phyloP scores from a whole-genome alignment of 169 alveolate species.

The Plasmodium vivax region DNA sequence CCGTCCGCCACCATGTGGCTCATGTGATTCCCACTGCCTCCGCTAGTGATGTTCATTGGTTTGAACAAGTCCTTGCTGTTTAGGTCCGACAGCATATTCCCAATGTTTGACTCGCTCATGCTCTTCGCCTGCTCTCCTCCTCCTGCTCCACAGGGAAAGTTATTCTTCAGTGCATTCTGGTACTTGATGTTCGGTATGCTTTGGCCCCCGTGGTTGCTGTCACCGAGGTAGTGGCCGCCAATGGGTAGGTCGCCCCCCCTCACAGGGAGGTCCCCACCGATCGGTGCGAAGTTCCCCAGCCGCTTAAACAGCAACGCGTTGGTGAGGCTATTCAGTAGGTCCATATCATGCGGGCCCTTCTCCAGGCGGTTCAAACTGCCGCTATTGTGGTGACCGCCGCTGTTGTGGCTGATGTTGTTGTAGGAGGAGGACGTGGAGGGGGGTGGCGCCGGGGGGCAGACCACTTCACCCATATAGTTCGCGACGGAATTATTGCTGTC shows the following conservation, averaged over 20 bases:
- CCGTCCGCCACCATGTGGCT: neutral
- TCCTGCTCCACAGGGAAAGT: neutral
- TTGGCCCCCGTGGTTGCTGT: neutral
- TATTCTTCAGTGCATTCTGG: neutral
- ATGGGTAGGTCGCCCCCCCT: neutral
- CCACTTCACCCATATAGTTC: neutral
- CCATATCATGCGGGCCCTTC: neutral
- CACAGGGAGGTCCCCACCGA: neutral
- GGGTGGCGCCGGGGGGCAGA: neutral
- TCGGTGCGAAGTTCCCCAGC: neutral
- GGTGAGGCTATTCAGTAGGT: neutral
- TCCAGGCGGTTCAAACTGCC: slow-evolving; percentile 16
- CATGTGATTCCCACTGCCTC: neutral
- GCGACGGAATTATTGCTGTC: neutral
- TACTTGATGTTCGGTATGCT: neutral
- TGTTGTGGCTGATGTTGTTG: neutral
- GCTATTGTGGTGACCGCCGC: neutral
- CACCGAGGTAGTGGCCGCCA: neutral
- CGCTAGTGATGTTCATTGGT: neutral
- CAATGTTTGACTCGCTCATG: slow-evolving; percentile 39
- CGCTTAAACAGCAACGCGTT: neutral
- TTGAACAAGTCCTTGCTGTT: neutral
- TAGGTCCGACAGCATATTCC: slow-evolving; percentile 8
- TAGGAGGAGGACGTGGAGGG: neutral
- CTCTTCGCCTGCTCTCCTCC: neutral